These are phyloP conservation scores for Kandelia obovata DNA, from an alignment of 345 rosid genomes.

Conservation along the genomic window DNA sequence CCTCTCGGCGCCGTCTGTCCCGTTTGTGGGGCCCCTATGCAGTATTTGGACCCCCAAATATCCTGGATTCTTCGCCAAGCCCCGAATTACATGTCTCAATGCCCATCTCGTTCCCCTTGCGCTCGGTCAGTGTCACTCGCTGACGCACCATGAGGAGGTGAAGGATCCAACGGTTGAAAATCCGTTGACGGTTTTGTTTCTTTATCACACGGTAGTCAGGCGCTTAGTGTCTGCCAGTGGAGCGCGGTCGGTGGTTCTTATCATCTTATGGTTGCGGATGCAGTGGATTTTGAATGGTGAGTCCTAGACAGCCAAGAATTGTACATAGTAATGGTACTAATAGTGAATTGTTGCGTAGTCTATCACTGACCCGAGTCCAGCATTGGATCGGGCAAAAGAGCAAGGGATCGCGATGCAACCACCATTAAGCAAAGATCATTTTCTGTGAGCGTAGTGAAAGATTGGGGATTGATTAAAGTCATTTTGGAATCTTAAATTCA, in stretches of 20 bases:
- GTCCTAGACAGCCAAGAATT: slow-evolving; percentile 68
- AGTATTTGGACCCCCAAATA: slow-evolving; percentile 59
- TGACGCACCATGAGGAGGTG: slow-evolving; percentile 39
- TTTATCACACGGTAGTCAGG: slow-evolving; percentile 73
- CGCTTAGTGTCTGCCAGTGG: slow-evolving; percentile 57
- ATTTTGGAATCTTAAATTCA: no score
- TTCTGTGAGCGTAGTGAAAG: slow-evolving; percentile 68
- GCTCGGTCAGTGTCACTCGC: no score
- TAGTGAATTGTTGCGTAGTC: slow-evolving; percentile 71
- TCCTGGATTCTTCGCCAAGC: no score
- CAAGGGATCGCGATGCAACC: slow-evolving; percentile 67
- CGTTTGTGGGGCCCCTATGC: slow-evolving; percentile 88
- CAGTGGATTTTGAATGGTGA: slow-evolving; percentile 81
- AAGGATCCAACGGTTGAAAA: slow-evolving; percentile 78
- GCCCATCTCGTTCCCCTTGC: no score
- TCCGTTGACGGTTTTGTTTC: slow-evolving; percentile 83
- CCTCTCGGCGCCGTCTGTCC: slow-evolving; percentile 59
- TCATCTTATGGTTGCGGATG: slow-evolving; percentile 65
- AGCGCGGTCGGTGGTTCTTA: slow-evolving; percentile 65
- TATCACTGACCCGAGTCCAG: slow-evolving; percentile 66
- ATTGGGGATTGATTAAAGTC: slow-evolving; percentile 59
- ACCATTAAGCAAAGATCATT: slow-evolving; percentile 64
- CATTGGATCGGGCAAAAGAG: slow-evolving; percentile 83
- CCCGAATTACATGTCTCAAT: no score
- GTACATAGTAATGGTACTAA: slow-evolving; percentile 68